Conservation (phyloP, 1,284 basidiomycete species). For the Ustilago cynodontis region DNA sequence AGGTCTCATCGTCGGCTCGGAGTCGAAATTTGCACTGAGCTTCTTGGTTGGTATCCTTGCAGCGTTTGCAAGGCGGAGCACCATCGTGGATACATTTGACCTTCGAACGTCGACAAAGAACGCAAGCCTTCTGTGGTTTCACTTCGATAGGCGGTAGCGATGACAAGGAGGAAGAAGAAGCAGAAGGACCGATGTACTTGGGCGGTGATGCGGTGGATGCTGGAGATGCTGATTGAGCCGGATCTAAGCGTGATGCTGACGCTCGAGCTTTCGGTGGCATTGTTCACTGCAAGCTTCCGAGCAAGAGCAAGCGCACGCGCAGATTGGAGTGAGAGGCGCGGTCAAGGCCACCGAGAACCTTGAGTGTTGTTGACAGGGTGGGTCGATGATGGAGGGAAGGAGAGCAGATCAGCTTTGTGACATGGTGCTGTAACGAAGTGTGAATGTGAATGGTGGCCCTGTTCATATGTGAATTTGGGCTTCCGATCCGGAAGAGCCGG, state of each 20-base stretch:
- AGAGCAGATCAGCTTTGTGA: not conserved
- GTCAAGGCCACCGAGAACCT: not conserved
- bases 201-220: conserved; percentile 34
- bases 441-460: not conserved
- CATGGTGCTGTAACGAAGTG: not conserved
- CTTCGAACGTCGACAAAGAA: conserved; percentile 56
- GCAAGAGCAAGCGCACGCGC: not conserved
- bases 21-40: conserved; percentile 64
- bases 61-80: conserved; percentile 59
- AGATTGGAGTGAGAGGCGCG: not conserved
- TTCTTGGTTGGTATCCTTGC: conserved; percentile 51
- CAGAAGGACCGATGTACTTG: not conserved
- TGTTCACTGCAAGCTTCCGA: not conserved
- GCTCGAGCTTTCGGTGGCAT: conserved; percentile 39
- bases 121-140: conserved; percentile 63
- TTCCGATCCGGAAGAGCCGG: conserved; percentile 8
- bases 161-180: conserved; percentile 26
- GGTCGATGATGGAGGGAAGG: not conserved
- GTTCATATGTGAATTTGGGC: too few species aligned
- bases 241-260: conserved; percentile 8
- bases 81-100: conserved; percentile 64
- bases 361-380: not conserved
- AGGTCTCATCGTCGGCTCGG: conserved; percentile 57
- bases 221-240: conserved; percentile 22
- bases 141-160: conserved; percentile 46